phyloP scores from a whole-genome alignment of 768 basidiomycete species.

The Postia placenta region DNA sequence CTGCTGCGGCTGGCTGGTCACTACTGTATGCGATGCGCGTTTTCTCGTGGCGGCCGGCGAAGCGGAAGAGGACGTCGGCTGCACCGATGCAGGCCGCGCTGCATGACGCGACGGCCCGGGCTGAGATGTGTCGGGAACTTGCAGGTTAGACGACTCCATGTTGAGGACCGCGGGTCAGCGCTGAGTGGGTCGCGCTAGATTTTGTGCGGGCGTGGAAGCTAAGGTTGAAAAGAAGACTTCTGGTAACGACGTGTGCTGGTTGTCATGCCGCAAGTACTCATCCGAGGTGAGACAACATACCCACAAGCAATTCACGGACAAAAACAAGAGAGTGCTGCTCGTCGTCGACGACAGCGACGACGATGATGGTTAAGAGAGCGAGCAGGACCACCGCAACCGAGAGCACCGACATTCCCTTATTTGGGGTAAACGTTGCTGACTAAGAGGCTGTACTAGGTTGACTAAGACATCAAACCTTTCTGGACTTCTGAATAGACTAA shows the following conservation, averaged over 20 bases:
- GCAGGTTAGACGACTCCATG: constrained; percentile 32
- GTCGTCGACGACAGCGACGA: background rate
- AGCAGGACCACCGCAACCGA: background rate
- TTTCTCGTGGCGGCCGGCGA: constrained; percentile 37
- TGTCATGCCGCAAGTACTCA: background rate
- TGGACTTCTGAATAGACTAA: too few relatives aligned
- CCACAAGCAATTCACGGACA: background rate
- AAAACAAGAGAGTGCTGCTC: background rate
- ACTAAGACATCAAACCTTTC: too few relatives aligned
- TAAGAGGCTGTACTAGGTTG: too few relatives aligned
- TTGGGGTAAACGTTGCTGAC: background rate
- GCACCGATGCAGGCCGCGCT: constrained; percentile 54
- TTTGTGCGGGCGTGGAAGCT: background rate
- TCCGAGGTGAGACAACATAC: background rate
- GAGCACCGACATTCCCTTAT: background rate
- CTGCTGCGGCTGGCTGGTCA: constrained; percentile 42
- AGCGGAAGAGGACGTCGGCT: constrained; percentile 36
- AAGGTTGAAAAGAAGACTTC: constrained; percentile 2
- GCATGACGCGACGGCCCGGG: constrained; percentile 41
- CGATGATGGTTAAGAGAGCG: background rate
- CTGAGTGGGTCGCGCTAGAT: background rate
- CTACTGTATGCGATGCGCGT: constrained; percentile 69
- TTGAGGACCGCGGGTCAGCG: background rate
- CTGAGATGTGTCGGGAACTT: constrained; percentile 39
- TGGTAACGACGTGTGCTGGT: constrained; percentile 2